Conservation (phyloP, 257 asterid species). For the Solanum tarijense region DNA sequence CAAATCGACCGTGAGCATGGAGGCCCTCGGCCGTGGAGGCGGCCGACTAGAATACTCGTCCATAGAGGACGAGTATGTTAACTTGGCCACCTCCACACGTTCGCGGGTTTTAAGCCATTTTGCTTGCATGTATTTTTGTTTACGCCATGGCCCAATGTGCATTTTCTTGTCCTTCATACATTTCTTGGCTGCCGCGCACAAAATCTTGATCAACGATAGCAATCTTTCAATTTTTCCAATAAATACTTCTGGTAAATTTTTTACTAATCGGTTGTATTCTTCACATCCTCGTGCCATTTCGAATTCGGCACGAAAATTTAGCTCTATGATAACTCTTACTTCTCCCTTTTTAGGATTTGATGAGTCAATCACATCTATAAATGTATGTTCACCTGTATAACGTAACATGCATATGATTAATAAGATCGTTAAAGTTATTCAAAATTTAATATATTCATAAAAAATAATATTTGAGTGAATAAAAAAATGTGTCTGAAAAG, state of each 20-base stretch:
- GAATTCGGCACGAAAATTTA: slow-evolving; percentile 57
- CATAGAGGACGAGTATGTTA: slow-evolving; percentile 16
- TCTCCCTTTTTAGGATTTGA: slow-evolving; percentile 51
- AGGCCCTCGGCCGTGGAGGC: slow-evolving; percentile 38
- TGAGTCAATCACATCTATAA: slow-evolving; percentile 60
- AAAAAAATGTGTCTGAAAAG: not conserved
- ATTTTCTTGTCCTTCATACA: slow-evolving; percentile 87
- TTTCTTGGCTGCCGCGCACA: slow-evolving; percentile 64
- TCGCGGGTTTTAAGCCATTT: slow-evolving; percentile 63
- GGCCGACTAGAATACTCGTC: slow-evolving; percentile 16
- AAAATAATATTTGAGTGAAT: not conserved
- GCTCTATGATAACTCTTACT: slow-evolving; percentile 57
- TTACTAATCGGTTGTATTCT: slow-evolving; percentile 53
- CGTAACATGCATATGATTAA: not conserved
- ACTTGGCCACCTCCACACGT: slow-evolving; percentile 20
- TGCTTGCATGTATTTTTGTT: slow-evolving; percentile 84
- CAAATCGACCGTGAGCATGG: slow-evolving; percentile 65
- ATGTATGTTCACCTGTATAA: slow-evolving; percentile 71
- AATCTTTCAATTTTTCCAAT: slow-evolving; percentile 74
- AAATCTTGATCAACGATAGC: slow-evolving; percentile 43
- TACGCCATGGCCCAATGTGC: slow-evolving; percentile 96
- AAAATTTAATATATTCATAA: not conserved
- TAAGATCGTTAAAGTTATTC: not conserved
- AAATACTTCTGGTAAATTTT: slow-evolving; percentile 48
- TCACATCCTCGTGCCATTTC: slow-evolving; percentile 81